Percentiles rank a stretch among this genome's conserved stretches.
phyloP scores from a whole-genome alignment of 2,329 filamentous ascomycete species.

The Cryphonectria naterciae region DNA sequence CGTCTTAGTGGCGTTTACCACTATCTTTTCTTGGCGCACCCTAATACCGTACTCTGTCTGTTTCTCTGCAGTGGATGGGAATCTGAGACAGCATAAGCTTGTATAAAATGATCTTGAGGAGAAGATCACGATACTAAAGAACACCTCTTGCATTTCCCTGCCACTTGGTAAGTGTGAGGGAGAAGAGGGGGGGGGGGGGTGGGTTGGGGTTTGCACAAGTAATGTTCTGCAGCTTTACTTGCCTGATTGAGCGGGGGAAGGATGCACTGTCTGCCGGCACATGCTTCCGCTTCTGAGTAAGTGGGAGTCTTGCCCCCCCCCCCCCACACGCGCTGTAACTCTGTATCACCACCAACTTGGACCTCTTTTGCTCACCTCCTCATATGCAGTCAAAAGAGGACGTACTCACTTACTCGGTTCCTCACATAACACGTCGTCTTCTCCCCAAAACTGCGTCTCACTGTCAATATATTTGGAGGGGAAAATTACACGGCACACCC shows the following conservation, averaged over 20 bases:
- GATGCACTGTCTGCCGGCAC: not conserved
- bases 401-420: not conserved
- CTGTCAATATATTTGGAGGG: not conserved
- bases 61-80: not conserved
- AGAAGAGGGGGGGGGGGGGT: too few relatives aligned
- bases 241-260: not conserved
- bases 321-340: not conserved
- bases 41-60: too few relatives aligned
- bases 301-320: not conserved
- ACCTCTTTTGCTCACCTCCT: not conserved
- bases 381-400: not conserved
- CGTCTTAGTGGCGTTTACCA: too few relatives aligned
- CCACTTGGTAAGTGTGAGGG: too few relatives aligned
- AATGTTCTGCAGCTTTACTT: not conserved
- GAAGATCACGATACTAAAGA: too few relatives aligned
- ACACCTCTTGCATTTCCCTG: too few relatives aligned
- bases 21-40: too few relatives aligned
- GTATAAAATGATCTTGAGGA: too few relatives aligned
- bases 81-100: not conserved
- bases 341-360: not conserved
- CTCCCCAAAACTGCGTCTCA: not conserved
- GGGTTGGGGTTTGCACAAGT: not conserved
- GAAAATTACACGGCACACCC: not conserved
- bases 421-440: not conserved
- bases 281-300: not conserved